These are phyloP conservation scores for Claviceps africana DNA, from an alignment of 2,329 filamentous ascomycete genomes.

Conservation along the genomic window DNA sequence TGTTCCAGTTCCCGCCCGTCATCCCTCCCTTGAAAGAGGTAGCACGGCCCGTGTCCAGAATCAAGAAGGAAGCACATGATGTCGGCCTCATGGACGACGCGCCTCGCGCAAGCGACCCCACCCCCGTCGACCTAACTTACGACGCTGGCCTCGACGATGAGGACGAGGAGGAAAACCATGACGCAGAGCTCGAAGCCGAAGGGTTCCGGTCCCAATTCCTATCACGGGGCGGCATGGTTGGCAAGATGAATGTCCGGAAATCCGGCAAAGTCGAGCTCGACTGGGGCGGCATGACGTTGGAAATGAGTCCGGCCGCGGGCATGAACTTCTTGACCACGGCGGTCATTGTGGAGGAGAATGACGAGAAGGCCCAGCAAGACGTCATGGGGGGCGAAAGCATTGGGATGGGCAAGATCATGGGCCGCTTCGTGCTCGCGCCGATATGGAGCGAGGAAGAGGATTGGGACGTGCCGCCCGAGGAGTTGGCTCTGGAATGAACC, in stretches of 20 bases:
- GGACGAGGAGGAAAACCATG: constrained; percentile 15
- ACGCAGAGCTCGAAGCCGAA: constrained; percentile 20
- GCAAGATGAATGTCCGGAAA: constrained; percentile 44
- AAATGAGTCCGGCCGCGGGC: constrained; percentile 36
- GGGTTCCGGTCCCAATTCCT: constrained; percentile 26
- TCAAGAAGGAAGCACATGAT: constrained; percentile 30
- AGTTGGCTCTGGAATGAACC: constrained; percentile 12
- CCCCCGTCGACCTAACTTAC: constrained; percentile 29
- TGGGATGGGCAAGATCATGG: constrained; percentile 50
- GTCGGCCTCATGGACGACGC: constrained; percentile 22
- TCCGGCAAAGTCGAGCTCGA: constrained; percentile 48
- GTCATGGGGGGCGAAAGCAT: constrained; percentile 36
- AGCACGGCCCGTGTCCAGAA: constrained; percentile 14
- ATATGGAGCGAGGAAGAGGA: constrained; percentile 44
- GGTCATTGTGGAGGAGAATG: constrained; percentile 44
- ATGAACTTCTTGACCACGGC: constrained; percentile 44
- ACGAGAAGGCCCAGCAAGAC: constrained; percentile 32
- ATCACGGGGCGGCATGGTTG: constrained; percentile 42
- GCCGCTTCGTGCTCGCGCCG: constrained; percentile 45
- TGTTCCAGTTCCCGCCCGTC: constrained; percentile 52
- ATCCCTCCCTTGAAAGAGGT: constrained; percentile 37
- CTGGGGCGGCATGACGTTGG: constrained; percentile 45
- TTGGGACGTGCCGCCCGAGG: constrained; percentile 31
- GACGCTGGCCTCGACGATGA: constrained; percentile 7
- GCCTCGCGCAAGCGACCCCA: constrained; percentile 3